Conservation (phyloP, 306 rosid genomes). For the Corylus avellana region DNA sequence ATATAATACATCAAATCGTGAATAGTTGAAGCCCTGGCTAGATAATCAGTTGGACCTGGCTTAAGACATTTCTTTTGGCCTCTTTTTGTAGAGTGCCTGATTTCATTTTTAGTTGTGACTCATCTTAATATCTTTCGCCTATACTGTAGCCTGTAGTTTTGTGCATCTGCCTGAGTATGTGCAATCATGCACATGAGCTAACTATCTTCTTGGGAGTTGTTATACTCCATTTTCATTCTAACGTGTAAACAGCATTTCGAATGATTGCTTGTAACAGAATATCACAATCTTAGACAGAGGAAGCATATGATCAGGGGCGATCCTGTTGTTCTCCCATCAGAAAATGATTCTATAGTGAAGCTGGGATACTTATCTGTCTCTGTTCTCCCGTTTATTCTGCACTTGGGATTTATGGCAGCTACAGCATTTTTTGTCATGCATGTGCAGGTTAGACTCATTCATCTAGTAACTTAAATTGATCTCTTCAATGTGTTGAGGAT, state of each 20-base stretch:
- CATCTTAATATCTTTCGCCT: neutral
- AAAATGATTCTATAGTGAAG: constrained; percentile 34
- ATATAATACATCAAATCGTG: neutral
- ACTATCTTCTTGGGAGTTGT: neutral
- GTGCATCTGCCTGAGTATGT: neutral
- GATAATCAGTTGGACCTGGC: neutral
- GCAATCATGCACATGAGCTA: neutral
- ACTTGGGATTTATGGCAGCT: constrained; percentile 78
- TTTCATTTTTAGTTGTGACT: neutral
- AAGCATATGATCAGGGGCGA: constrained; percentile 39
- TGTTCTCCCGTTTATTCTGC: constrained; percentile 78
- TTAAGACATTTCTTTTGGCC: neutral
- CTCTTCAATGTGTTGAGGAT: neutral
- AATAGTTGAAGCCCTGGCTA: neutral
- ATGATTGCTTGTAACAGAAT: constrained; percentile 44
- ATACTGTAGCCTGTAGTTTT: neutral
- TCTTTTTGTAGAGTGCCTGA: neutral
- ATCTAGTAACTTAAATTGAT: neutral
- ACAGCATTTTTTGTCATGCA: constrained; percentile 88
- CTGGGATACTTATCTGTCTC: constrained; percentile 63
- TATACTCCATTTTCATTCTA: neutral
- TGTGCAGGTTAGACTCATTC: constrained; percentile 69
- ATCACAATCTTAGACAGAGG: constrained; percentile 48
- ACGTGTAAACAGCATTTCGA: constrained; percentile 3
- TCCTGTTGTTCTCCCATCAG: constrained; percentile 26